Evolutionary conservation across 495 filamentous ascomycete genomes (phyloP), one percentile per base, ranked within the genome.

Genomic region (Aspergillus leporis): DNA sequence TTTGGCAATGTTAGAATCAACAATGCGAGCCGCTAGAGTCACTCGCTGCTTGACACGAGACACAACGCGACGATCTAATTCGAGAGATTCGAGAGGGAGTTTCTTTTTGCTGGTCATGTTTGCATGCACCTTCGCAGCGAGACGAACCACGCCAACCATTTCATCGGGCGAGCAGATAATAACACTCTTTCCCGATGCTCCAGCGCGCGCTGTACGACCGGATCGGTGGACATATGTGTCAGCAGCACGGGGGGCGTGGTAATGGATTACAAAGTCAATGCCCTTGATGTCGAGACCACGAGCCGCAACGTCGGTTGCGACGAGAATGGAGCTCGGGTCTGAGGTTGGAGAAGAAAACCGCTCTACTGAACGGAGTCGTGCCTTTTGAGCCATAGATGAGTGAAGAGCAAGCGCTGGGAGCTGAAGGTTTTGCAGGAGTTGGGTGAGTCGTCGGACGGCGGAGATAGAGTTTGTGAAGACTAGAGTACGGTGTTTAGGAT

Each of bases 231-330:
- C 92, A 67, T 98, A 98, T 59, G 85, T 86, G 72, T 98, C 94
- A 23, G 94, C 94, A 14, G 91, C 78, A 52, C 92, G 89, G 7
- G 94, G 94, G 10, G 96, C 87, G 74, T 98, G 95, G 74, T 98
- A 98, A 70, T 98, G 94, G 22, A 98, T 71, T 28, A 98, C 85
- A 23, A 93, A 80, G 53, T 96, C 85, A 45, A 98, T 90, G 30
- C 83, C 84, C 49, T 89, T 88, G 69, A 98, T 97, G 74, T 98
- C 94, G 51, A 98, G 85, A 67, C 94, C 94, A 59, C 94, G 86
- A n/a, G 95, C 93, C 1, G 94, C 95, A 45, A 98, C 93, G 68
- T 98, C 94, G 3, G 94, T 98, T 1, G 95, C 93, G 12, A 98
- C 82, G 2, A 98, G 84, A 53, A 97, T 90, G 4, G 88, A 85